A percentile compares a stretch with the other conserved stretches of the same genome.
These are phyloP conservation scores for Pichia sp. DNA, from an alignment of 1,139 yeast species.

Conservation along the genomic window DNA sequence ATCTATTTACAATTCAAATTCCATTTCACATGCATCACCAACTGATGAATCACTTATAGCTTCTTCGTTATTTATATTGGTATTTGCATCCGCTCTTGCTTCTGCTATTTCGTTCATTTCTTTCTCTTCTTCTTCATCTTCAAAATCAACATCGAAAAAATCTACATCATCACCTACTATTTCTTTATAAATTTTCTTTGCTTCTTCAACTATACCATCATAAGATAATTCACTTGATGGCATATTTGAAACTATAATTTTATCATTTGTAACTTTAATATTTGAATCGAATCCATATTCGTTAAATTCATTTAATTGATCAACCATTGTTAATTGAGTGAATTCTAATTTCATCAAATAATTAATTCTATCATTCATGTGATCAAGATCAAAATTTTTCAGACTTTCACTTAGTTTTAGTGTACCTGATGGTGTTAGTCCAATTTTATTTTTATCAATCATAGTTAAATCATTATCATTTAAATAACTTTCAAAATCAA, in stretches of 20 bases:
- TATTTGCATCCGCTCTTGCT: not conserved
- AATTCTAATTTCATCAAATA: conserved; percentile 74
- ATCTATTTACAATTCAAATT: conserved; percentile 7
- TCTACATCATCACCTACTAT: conserved; percentile 93
- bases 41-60: conserved; percentile 32
- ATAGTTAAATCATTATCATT: conserved; percentile 51
- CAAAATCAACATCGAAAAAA: conserved; percentile 92
- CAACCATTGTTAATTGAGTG: conserved; percentile 54
- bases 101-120: conserved; percentile 5
- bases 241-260: conserved; percentile 59
- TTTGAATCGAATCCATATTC: conserved; percentile 6
- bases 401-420: conserved; percentile 82
- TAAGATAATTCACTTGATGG: conserved; percentile 83
- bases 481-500: conserved; percentile 45
- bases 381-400: conserved; percentile 54
- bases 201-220: conserved; percentile 82
- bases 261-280: conserved; percentile 32
- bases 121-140: conserved; percentile 73
- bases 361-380: conserved; percentile 69
- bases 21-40: conserved; percentile 8
- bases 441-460: conserved; percentile 10
- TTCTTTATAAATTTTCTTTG: conserved; percentile 63
- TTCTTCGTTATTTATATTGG: no score
- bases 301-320: conserved; percentile 16
- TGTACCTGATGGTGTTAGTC: conserved; percentile 33